Evolutionary conservation across 805 yeast species (phyloP).

Genomic region (Kazachstania taianensis): DNA sequence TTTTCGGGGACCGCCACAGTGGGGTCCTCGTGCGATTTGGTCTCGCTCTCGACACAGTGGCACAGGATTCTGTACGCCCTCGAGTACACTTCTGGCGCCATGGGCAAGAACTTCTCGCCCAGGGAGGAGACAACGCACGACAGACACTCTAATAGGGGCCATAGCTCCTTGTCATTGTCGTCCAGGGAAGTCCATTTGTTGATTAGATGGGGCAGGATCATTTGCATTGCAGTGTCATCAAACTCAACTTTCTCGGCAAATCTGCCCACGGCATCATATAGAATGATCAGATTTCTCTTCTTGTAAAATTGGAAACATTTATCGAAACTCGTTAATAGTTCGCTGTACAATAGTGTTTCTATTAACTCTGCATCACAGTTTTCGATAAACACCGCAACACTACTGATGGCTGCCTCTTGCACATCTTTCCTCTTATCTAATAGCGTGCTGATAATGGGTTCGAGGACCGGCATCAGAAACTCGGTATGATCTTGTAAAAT

Average conservation of each 20-base stretch:
- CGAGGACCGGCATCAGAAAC: conserved; percentile 68
- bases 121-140: conserved; percentile 82
- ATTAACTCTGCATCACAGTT: conserved; percentile 54
- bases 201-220: conserved; percentile 71
- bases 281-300: conserved; percentile 65
- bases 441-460: conserved; percentile 63
- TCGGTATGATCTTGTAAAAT: conserved; percentile 60
- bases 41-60: conserved; percentile 57
- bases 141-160: conserved; percentile 91
- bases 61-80: conserved; percentile 64
- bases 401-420: conserved; percentile 90
- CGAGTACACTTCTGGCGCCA: conserved; percentile 76
- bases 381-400: conserved; percentile 77
- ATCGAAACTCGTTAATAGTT: conserved; percentile 59
- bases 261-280: conserved; percentile 87
- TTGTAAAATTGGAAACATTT: conserved; percentile 70
- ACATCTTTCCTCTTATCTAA: conserved; percentile 82
- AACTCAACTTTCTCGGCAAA: conserved; percentile 64
- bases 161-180: conserved; percentile 75
- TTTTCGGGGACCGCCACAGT: conserved; percentile 69
- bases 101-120: conserved; percentile 78
- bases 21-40: conserved; percentile 55
- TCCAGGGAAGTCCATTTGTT: conserved; percentile 65
- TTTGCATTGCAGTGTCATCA: conserved; percentile 47
- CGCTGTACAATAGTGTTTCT: conserved; percentile 48